phyloP scores from a whole-genome alignment of 495 filamentous ascomycete genomes.

The Evernia prunastri region DNA sequence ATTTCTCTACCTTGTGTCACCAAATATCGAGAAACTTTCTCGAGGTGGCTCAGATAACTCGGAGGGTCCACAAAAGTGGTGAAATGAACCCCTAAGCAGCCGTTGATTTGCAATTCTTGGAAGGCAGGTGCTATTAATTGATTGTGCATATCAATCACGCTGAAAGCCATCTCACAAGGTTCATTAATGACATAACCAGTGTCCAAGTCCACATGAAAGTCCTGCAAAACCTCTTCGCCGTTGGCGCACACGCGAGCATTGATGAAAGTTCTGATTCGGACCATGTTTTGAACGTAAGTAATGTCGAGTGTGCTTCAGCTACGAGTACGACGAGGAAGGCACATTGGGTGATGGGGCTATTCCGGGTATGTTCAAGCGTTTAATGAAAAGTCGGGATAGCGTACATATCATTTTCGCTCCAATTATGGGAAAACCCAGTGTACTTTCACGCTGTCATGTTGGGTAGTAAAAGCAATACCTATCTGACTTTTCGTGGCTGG shows the following conservation, averaged over 20 bases:
- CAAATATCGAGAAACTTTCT: constrained; percentile 59
- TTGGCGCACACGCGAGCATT: constrained; percentile 39
- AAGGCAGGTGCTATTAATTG: constrained; percentile 74
- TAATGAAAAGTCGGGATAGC: neutral
- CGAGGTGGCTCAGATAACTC: constrained; percentile 59
- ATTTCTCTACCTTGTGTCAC: constrained; percentile 51
- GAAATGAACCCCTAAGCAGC: constrained; percentile 81
- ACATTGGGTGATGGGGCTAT: neutral
- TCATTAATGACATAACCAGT: constrained; percentile 36
- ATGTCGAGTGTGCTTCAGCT: neutral
- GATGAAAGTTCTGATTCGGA: constrained; percentile 28
- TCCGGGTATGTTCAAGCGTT: neutral
- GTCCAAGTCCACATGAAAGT: constrained; percentile 32
- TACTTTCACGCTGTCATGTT: constrained; percentile 56
- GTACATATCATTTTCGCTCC: neutral
- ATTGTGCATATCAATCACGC: constrained; percentile 64
- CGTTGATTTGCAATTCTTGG: constrained; percentile 83
- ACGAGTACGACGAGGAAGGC: neutral
- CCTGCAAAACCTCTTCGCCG: constrained; percentile 35
- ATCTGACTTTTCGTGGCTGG: too few relatives aligned
- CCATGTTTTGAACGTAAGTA: constrained; percentile 30
- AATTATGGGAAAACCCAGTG: neutral
- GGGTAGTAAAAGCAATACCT: too few relatives aligned
- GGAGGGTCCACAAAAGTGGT: constrained; percentile 61
- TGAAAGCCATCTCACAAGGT: constrained; percentile 35